Evolutionary conservation across 2,329 filamentous ascomycete genomes (phyloP).

Genomic region (Phaeosphaeriaceae sp.): DNA sequence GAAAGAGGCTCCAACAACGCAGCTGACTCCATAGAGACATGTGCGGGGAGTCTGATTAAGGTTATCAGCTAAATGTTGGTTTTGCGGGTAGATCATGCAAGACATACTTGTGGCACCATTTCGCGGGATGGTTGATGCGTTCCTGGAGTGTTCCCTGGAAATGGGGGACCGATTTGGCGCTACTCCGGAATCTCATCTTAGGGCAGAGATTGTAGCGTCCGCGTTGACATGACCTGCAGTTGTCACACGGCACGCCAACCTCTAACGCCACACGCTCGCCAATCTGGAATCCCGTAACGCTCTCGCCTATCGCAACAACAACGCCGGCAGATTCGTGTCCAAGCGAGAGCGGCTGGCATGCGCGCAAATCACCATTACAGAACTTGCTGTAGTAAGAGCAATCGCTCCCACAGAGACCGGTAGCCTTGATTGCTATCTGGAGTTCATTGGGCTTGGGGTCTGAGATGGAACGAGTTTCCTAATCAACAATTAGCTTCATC

Average conservation of each 20-base stretch:
- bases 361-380: slow-evolving; percentile 74
- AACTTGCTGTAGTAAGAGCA: slow-evolving; percentile 77
- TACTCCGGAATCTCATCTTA: slow-evolving; percentile 53
- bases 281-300: slow-evolving; percentile 48
- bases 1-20: slow-evolving; percentile 68
- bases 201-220: slow-evolving; percentile 54
- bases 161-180: slow-evolving; percentile 53
- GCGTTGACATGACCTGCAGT: slow-evolving; percentile 51
- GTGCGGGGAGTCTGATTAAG: slow-evolving; percentile 47
- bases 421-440: slow-evolving; percentile 71
- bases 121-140: slow-evolving; percentile 53
- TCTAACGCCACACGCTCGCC: slow-evolving; percentile 53
- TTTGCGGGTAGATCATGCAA: slow-evolving; percentile 36
- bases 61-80: slow-evolving; percentile 37
- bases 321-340: slow-evolving; percentile 52
- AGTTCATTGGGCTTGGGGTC: slow-evolving; percentile 66
- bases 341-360: slow-evolving; percentile 70
- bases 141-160: slow-evolving; percentile 55
- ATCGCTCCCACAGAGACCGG: slow-evolving; percentile 75
- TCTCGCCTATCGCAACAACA: slow-evolving; percentile 48
- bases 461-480: slow-evolving; percentile 66
- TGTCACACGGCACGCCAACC: slow-evolving; percentile 52
- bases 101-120: slow-evolving; percentile 55
- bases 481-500: slow-evolving; percentile 33
- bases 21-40: slow-evolving; percentile 50